These are phyloP conservation scores for Aspergillus quadrilineatus DNA, from an alignment of 2,329 filamentous ascomycete species.

Conservation along the genomic window DNA sequence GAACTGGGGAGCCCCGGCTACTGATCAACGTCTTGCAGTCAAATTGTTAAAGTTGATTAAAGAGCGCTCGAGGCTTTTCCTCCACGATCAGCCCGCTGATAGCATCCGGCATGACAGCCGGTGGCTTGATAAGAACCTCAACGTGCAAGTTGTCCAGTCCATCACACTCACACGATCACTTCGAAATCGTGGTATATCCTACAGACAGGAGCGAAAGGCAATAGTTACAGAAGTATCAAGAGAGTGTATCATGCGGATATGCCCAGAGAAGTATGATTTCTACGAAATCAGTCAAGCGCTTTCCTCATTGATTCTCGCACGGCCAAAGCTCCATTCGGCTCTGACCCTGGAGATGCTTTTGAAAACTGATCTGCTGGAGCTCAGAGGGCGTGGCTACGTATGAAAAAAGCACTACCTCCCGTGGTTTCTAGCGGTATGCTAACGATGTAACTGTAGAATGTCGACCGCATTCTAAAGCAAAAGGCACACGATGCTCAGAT, in stretches of 20 bases:
- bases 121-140: slow-evolving; percentile 86
- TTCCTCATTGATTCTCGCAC: slow-evolving; percentile 73
- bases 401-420: not conserved
- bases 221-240: slow-evolving; percentile 59
- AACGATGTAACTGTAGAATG: slow-evolving; percentile 54
- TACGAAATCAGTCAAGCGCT: slow-evolving; percentile 91
- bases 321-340: slow-evolving; percentile 84
- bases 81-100: slow-evolving; percentile 77
- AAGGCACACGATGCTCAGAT: slow-evolving; percentile 86
- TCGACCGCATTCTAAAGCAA: slow-evolving; percentile 84
- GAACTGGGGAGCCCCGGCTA: slow-evolving; percentile 64
- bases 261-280: slow-evolving; percentile 70
- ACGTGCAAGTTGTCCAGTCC: slow-evolving; percentile 73
- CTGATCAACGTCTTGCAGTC: slow-evolving; percentile 67
- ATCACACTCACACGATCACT: slow-evolving; percentile 77
- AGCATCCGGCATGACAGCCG: slow-evolving; percentile 81
- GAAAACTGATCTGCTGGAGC: slow-evolving; percentile 75
- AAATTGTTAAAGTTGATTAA: slow-evolving; percentile 77
- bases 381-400: slow-evolving; percentile 78
- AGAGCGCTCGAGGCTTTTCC: slow-evolving; percentile 84
- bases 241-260: slow-evolving; percentile 72
- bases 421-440: not conserved
- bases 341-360: slow-evolving; percentile 89
- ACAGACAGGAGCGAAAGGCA: slow-evolving; percentile 73
- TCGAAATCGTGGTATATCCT: slow-evolving; percentile 65